These are phyloP conservation scores for Cryoendolithus antarcticus DNA, from an alignment of 2,329 filamentous ascomycete species.

Conservation along the genomic window DNA sequence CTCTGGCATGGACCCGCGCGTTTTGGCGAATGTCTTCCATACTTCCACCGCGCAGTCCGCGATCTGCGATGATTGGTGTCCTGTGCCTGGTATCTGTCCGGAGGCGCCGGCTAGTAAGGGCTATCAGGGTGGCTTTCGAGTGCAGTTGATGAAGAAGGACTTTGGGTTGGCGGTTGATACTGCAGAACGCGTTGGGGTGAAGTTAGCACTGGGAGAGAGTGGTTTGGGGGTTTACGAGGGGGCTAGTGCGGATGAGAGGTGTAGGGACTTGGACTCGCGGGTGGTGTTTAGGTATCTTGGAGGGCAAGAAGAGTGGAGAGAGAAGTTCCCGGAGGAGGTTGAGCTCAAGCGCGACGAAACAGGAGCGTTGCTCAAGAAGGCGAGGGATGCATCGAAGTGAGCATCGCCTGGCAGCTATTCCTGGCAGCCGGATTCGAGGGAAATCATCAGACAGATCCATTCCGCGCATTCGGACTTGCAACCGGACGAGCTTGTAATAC, in stretches of 20 bases:
- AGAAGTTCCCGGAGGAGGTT: constrained; percentile 14
- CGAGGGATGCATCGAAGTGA: constrained; percentile 10
- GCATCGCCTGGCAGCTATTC: neutral
- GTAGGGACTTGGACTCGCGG: constrained; percentile 43
- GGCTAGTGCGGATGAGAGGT: constrained; percentile 39
- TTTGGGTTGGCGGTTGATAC: constrained; percentile 43
- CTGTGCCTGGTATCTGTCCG: constrained; percentile 38
- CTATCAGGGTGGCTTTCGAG: constrained; percentile 44
- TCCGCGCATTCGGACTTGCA: no score
- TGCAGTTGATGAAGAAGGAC: constrained; percentile 49
- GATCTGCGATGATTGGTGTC: constrained; percentile 40
- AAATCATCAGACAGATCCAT: no score
- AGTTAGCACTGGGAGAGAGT: constrained; percentile 37
- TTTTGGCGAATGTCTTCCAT: constrained; percentile 40
- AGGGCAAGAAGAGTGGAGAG: constrained; percentile 39
- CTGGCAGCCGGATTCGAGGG: no score
- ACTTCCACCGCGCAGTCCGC: constrained; percentile 41
- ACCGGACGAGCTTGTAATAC: no score
- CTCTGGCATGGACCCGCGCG: constrained; percentile 42
- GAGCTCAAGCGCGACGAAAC: constrained; percentile 19
- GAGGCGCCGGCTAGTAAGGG: constrained; percentile 37
- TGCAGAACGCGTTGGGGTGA: constrained; percentile 40
- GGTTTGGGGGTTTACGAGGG: constrained; percentile 41
- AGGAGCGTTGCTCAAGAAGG: constrained; percentile 12
- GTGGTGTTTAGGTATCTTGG: constrained; percentile 47